Evolutionary conservation across 148 eudicot genomes (phyloP).

Genomic region (Silene conica): DNA sequence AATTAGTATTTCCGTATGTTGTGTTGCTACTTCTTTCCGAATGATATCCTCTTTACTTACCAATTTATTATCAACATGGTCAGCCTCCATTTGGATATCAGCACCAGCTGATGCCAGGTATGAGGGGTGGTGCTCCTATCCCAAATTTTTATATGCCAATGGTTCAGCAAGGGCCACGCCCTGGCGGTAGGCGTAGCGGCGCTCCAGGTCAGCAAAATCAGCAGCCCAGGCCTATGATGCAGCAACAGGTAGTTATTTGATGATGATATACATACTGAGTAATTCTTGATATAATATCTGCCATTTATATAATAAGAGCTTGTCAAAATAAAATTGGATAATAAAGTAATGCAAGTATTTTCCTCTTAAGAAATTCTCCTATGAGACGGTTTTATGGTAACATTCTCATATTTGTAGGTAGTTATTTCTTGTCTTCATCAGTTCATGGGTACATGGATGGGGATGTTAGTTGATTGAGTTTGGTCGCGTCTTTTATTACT

Average conservation of each 20-base stretch:
- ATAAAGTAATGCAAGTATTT: background rate
- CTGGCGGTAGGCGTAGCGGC: constrained; percentile 57
- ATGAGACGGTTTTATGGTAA: background rate
- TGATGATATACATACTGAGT: background rate
- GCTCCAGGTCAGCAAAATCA: constrained; percentile 56
- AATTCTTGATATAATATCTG: too few species aligned
- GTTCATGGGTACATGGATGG: too few species aligned
- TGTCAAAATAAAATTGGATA: background rate
- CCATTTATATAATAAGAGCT: too few species aligned
- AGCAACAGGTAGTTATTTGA: constrained; percentile 46
- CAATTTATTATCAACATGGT: background rate
- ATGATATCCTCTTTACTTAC: background rate
- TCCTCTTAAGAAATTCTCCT: background rate
- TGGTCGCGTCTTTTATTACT: too few species aligned
- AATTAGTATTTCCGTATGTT: too few species aligned
- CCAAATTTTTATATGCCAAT: constrained; percentile 76
- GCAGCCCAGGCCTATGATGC: constrained; percentile 62
- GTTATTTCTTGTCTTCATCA: background rate
- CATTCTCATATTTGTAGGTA: background rate
- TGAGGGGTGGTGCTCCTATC: constrained; percentile 65
- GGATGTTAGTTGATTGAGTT: too few species aligned
- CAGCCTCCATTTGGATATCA: constrained; percentile 86
- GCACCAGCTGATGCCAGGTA: constrained; percentile 72
- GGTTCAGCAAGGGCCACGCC: constrained; percentile 72
- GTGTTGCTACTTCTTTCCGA: background rate